These are phyloP conservation scores for Cylindrotheca closterium DNA, from an alignment of 108 stramenopile species.

Conservation along the genomic window DNA sequence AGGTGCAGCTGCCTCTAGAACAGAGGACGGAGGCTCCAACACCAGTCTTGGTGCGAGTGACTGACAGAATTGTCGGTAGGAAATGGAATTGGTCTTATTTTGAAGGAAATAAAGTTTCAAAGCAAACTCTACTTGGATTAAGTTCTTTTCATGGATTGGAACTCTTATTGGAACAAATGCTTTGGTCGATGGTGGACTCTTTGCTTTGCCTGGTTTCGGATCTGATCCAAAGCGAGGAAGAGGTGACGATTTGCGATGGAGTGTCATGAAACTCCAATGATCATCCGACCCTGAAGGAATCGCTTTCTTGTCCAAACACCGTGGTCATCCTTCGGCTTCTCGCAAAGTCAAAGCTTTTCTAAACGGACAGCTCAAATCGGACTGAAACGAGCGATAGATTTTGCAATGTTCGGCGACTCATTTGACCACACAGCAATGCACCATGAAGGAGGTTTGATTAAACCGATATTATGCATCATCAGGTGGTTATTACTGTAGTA, in stretches of 20 bases:
- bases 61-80: slow-evolving; percentile 14
- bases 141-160: neutral
- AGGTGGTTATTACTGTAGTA: too few relatives aligned
- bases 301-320: neutral
- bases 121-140: slow-evolving; percentile 18
- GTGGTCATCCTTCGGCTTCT: too few relatives aligned
- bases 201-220: neutral
- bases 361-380: too few relatives aligned
- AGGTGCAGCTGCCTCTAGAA: too few relatives aligned
- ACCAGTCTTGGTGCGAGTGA: slow-evolving; percentile 8
- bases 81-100: neutral
- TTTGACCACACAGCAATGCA: too few relatives aligned
- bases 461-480: too few relatives aligned
- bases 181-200: neutral
- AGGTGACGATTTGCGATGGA: neutral
- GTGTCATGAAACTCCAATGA: neutral
- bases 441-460: too few relatives aligned
- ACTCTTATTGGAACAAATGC: neutral
- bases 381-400: too few relatives aligned
- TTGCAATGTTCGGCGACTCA: too few relatives aligned
- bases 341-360: too few relatives aligned
- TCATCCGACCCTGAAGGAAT: neutral
- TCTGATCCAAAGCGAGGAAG: neutral
- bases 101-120: slow-evolving; percentile 21
- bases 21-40: slow-evolving; percentile 1